Evolutionary conservation across 495 filamentous ascomycete genomes (phyloP), one percentile per base, ranked within the genome.

Genomic region (Aspergillus ostianus): DNA sequence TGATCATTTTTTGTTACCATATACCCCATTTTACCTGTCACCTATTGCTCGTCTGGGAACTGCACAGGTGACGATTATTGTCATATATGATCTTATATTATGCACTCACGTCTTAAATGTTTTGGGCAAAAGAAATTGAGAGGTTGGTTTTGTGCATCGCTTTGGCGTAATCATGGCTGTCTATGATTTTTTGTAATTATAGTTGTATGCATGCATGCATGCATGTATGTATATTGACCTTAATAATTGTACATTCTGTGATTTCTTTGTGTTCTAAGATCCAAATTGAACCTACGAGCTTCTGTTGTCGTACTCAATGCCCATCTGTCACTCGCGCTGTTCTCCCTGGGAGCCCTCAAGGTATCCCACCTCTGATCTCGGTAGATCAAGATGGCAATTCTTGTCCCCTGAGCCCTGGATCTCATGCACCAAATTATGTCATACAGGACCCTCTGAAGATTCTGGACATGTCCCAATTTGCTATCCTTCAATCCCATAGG

Each of bases 1-100:
- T 61, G 17, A 21, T 41, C 41, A 19, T 4, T 23, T 41, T n/a
- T 47, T 56, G 30, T 61, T 61, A 41, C 54, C 49, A 57, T 61
- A 61, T 61, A 61, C 59, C 59, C 59, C 50, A 32, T 46, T 61
- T 48, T 51, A 57, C 20, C 53, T 18, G 26, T 51, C 52, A 48
- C 53, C 30, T 55, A 52, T 41, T 61, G 32, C 36, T 32, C 10
- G 21, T 55, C 47, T 60, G 58, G 47, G 29, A 49, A 41, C 52
- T 51, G 51, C 54, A 32, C 12, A 15, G 36, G 53, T 18, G 53
- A 46, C 49, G 45, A 55, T 53, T 27, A 26, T 27, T 29, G 4
- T 32, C 20, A 53, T 49, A 53, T 57, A 61, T 54, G 53, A 32
- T 26, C 53, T 61, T 53, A 53, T 57, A 10, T 57, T 20, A 51